Evolutionary conservation across 2,329 filamentous ascomycete genomes (phyloP), one percentile per base, ranked within the genome.

Genomic region (Alternaria ventricosa): DNA sequence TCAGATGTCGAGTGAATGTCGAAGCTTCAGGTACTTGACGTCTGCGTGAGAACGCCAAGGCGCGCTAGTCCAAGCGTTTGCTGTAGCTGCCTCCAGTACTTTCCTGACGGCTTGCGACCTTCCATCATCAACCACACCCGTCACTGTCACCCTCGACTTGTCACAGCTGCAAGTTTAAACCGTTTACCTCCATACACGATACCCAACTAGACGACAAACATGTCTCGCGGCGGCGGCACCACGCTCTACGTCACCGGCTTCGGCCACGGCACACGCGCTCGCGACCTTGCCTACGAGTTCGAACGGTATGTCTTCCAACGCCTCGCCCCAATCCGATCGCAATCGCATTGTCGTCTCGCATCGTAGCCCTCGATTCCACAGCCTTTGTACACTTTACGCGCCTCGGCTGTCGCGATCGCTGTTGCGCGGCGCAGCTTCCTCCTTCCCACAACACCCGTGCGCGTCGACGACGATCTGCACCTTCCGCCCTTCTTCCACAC

Each of bases 281-380:
- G 96, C 89, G 94, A 99, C 87, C 92, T 98, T 83, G 94, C 95
- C 87, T 97, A 97, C 92, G 95, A 98, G 88, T 98, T 98, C 92
- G 95, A 98, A 94, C 94, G 95, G 93, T 97, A 97, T 89, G 94
- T 97, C 87, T 84, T 49, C 23, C 47, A 84, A 66, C 79, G 78
- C 75, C 75, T 79, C 78, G 75, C 75, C 65, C 63, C 64, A 57
- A 36, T 75, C 33, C 72, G 66, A 76, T 71, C 77, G 75, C 71
- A 73, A 63, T 67, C 66, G 67, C 70, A 50, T 75, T 74, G 64
- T 74, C 71, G 66, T 69, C 75, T 69, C 69, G 70, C 67, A 63
- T 68, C 70, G 15, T 62, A 63, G 33, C 49, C 61, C 60, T n/a
- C 60, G 56, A 61, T 58, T 61, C 44, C 67, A 20, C 60, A 63